phyloP scores from a whole-genome alignment of 2,329 filamentous ascomycete genomes.

The Davidsoniella neocaledoniae region DNA sequence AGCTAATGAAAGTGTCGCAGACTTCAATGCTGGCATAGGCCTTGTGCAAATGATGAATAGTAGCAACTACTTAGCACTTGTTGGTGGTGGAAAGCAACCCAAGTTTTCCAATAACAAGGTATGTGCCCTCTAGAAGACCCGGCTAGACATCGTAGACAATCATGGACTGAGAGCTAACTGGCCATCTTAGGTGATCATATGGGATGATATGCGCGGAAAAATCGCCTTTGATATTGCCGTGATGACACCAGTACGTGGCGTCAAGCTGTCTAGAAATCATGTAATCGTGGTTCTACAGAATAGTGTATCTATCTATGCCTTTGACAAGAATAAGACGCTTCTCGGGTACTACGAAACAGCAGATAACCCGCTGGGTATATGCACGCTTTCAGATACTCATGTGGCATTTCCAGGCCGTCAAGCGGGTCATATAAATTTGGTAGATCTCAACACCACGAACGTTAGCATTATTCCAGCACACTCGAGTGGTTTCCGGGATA shows the following conservation, averaged over 20 bases:
- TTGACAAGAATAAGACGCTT: conserved; percentile 54
- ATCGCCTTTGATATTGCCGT: conserved; percentile 62
- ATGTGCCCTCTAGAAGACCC: neutral
- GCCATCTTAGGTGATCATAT: conserved; percentile 52
- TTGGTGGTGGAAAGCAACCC: conserved; percentile 71
- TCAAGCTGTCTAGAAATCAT: conserved; percentile 58
- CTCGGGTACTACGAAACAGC: conserved; percentile 68
- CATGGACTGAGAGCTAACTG: neutral
- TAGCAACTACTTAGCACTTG: conserved; percentile 73
- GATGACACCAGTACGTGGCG: conserved; percentile 61
- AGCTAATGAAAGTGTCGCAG: conserved; percentile 21
- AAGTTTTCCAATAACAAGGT: conserved; percentile 82
- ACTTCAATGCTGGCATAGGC: conserved; percentile 69
- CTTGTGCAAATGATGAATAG: conserved; percentile 74
- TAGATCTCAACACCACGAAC: conserved; percentile 59
- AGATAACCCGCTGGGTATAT: conserved; percentile 67
- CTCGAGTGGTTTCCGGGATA: conserved; percentile 56
- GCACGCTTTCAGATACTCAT: conserved; percentile 54
- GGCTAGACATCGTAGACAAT: neutral
- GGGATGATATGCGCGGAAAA: conserved; percentile 71
- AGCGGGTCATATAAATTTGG: conserved; percentile 73
- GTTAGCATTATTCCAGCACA: conserved; percentile 93
- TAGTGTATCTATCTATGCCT: conserved; percentile 64
- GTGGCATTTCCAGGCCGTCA: conserved; percentile 80
- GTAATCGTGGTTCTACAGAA: conserved; percentile 71